These are phyloP conservation scores for Blastomyces parvus DNA, from an alignment of 2,329 filamentous ascomycete genomes.

Conservation along the genomic window DNA sequence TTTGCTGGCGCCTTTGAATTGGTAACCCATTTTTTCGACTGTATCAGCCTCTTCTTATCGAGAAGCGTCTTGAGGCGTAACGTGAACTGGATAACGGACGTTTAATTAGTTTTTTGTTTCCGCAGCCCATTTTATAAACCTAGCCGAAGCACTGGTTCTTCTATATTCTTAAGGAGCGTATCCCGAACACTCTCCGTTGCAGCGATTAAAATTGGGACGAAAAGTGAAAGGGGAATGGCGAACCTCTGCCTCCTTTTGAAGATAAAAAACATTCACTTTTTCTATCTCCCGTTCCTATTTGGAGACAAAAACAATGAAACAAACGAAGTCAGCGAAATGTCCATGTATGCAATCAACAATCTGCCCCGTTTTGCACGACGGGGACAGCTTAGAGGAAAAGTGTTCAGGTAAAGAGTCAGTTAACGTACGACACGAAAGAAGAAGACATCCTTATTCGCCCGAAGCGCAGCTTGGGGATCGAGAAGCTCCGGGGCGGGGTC, in stretches of 20 bases:
- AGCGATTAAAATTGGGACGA: neutral
- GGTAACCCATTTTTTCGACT: conserved; percentile 64
- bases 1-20: conserved; percentile 82
- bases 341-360: neutral
- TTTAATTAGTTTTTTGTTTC: neutral
- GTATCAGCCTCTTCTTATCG: conserved; percentile 88
- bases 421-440: conserved; percentile 84
- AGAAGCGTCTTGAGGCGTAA: conserved; percentile 82
- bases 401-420: neutral
- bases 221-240: conserved; percentile 19
- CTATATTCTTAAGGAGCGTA: neutral
- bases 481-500: conserved; percentile 35
- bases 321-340: neutral
- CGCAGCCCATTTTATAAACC: neutral
- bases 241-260: conserved; percentile 97
- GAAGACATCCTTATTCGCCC: conserved; percentile 96
- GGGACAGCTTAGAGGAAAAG: neutral
- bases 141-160: neutral
- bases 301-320: neutral
- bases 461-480: conserved; percentile 80
- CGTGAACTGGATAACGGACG: conserved; percentile 58
- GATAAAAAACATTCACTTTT: conserved; percentile 95
- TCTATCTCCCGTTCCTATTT: conserved; percentile 86
- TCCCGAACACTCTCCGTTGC: neutral
- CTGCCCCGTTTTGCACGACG: neutral